Evolutionary conservation across 129 eudicot genomes (phyloP).

Genomic region (Arctium minus): DNA sequence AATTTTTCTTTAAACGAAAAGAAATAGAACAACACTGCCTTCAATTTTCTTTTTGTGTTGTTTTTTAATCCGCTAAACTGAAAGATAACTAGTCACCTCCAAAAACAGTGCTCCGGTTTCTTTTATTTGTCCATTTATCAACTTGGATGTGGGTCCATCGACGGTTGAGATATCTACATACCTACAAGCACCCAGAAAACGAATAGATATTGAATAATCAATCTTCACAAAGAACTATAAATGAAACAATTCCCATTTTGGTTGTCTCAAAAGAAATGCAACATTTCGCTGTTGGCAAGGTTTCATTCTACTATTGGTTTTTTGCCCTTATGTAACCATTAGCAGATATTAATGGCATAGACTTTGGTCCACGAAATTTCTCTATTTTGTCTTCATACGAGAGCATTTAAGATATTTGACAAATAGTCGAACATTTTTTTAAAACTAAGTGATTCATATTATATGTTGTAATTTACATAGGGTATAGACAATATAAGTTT

Average conservation of each 20-base stretch:
- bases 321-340: background rate
- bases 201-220: background rate
- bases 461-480: background rate
- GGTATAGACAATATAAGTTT: background rate
- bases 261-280: background rate
- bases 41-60: background rate
- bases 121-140: slow-evolving; percentile 56
- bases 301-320: background rate
- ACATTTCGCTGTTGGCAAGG: background rate
- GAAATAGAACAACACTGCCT: background rate
- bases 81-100: slow-evolving; percentile 57
- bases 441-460: background rate
- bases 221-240: background rate
- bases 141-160: slow-evolving; percentile 78
- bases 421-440: background rate
- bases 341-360: background rate
- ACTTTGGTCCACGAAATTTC: background rate
- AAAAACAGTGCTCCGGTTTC: slow-evolving; percentile 84
- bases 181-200: slow-evolving; percentile 33
- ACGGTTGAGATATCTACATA: slow-evolving; percentile 96
- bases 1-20: background rate
- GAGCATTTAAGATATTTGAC: background rate
- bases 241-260: background rate
- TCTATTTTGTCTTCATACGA: background rate
- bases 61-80: background rate